Evolutionary conservation across 768 basidiomycete species (phyloP).

Genomic region (Tylopilus intermedius): DNA sequence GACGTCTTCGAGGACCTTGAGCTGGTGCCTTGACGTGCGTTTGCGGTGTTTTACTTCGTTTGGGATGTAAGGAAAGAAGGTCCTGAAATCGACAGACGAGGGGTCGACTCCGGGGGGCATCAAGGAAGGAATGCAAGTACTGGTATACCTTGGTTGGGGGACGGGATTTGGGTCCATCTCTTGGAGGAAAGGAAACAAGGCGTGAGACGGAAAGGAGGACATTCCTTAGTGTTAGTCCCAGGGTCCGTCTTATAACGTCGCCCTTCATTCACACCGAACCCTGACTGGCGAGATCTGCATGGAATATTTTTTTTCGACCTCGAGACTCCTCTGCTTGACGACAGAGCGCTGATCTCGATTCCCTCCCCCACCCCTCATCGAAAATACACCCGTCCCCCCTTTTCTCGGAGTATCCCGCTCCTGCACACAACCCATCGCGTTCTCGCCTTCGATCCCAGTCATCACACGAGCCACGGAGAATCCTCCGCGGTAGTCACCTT

Average conservation of each 20-base stretch:
- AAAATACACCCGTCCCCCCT: too few relatives aligned
- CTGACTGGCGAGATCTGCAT: not conserved
- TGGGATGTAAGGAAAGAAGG: conserved; percentile 84
- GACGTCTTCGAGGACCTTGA: conserved; percentile 82
- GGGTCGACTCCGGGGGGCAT: conserved; percentile 57
- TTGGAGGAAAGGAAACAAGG: conserved; percentile 19
- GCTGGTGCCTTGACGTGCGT: conserved; percentile 82
- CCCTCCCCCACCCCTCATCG: too few relatives aligned
- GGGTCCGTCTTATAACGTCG: not conserved
- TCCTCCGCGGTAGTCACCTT: too few relatives aligned
- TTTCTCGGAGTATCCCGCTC: not conserved
- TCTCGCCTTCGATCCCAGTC: too few relatives aligned
- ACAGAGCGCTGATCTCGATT: too few relatives aligned
- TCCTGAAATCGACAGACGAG: conserved; percentile 65
- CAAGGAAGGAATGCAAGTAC: conserved; percentile 43
- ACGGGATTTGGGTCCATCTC: conserved; percentile 26
- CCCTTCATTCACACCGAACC: conserved; percentile 5
- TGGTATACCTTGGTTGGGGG: conserved; percentile 29
- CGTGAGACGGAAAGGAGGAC: conserved; percentile 30
- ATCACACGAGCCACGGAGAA: too few relatives aligned
- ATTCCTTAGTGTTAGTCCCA: conserved; percentile 19
- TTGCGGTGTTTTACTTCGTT: conserved; percentile 94
- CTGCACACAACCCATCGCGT: too few relatives aligned
- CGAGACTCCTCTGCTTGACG: too few relatives aligned
- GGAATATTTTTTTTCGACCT: too few relatives aligned